These are phyloP conservation scores for Leishmania amazonensis DNA, from an alignment of 208 protist species.

Conservation along the genomic window DNA sequence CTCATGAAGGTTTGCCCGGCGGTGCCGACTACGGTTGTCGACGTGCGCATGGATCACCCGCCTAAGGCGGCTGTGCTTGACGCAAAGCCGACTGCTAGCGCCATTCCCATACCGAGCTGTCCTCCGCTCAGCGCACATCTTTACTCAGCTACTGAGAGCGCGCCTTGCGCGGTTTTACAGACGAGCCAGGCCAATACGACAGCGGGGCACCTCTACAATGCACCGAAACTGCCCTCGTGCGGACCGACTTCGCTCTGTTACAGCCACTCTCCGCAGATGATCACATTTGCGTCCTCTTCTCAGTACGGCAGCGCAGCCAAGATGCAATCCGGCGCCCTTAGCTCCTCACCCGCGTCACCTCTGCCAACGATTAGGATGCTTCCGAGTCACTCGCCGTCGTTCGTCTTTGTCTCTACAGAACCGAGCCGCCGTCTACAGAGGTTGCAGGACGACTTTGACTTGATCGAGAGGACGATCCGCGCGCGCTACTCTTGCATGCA, in stretches of 20 bases:
- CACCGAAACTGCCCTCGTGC: neutral
- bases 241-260: neutral
- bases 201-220: neutral
- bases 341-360: neutral
- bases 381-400: neutral
- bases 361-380: neutral
- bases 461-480: constrained; percentile 8
- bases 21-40: constrained; percentile 16
- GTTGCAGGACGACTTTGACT: constrained; percentile 5
- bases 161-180: no score
- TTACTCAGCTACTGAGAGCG: neutral
- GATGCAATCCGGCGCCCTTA: neutral
- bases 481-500: constrained; percentile 18
- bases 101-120: neutral
- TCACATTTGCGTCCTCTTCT: constrained; percentile 3
- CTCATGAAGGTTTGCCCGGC: constrained; percentile 3
- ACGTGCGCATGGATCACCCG: constrained; percentile 18
- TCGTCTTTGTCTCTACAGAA: constrained; percentile 9
- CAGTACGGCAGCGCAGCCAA: neutral
- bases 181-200: neutral
- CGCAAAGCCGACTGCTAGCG: neutral
- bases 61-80: neutral
- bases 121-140: neutral
- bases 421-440: neutral
- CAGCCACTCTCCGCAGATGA: constrained; percentile 4